A percentile compares a stretch with the other conserved stretches of the same genome.
Conservation (phyloP, 768 basidiomycete species). For the Xanthoconium purpureum region DNA sequence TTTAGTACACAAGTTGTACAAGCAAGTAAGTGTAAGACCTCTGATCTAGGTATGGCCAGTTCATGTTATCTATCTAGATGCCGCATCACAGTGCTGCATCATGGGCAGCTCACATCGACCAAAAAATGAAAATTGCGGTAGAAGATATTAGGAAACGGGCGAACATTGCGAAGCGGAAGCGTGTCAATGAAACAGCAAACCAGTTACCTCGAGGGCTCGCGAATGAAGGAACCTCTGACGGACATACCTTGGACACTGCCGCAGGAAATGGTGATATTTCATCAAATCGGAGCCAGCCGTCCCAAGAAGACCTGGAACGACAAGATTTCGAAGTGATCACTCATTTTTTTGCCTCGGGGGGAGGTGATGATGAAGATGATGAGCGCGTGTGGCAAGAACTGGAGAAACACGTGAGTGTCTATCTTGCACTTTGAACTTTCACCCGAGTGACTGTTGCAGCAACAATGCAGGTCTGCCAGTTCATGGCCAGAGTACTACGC, state of each 20-base stretch:
- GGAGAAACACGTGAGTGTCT: constrained; percentile 40
- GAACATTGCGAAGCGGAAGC: constrained; percentile 50
- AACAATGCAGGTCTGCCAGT: constrained; percentile 37
- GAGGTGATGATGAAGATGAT: constrained; percentile 46
- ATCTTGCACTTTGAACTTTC: neutral
- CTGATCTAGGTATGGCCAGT: neutral
- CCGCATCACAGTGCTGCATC: constrained; percentile 53
- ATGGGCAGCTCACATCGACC: constrained; percentile 44
- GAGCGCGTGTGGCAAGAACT: constrained; percentile 53
- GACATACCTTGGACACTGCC: neutral
- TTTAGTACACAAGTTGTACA: constrained; percentile 39
- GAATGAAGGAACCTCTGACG: constrained; percentile 2
- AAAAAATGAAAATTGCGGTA: constrained; percentile 35
- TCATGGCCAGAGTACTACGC: constrained; percentile 55
- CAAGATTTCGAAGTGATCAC: constrained; percentile 53
- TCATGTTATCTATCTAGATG: constrained; percentile 42
- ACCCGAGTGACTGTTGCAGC: constrained; percentile 27
- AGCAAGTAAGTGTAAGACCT: constrained; percentile 41
- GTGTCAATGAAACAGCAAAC: neutral
- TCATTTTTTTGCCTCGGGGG: constrained; percentile 52
- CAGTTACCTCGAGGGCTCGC: neutral
- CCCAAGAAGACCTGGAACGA: constrained; percentile 17
- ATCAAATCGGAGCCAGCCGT: neutral
- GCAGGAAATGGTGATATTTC: neutral
- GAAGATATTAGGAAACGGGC: constrained; percentile 50